Evolutionary conservation across 2,329 filamentous ascomycete species (phyloP).

Genomic region (Ceratocystiopsis sp.): DNA sequence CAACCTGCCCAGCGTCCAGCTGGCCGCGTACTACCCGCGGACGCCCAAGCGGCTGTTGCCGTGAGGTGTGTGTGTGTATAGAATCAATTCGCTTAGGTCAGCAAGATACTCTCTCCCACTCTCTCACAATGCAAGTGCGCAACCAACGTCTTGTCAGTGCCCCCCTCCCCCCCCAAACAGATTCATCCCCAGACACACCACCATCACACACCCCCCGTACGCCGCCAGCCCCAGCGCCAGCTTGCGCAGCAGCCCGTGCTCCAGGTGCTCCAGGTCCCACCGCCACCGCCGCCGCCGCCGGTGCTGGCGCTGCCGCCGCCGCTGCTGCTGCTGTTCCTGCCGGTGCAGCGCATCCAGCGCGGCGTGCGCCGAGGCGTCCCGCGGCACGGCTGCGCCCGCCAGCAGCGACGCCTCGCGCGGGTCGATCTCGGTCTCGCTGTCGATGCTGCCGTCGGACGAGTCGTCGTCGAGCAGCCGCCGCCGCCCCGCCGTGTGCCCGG

Average conservation of each 20-base stretch:
- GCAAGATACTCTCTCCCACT: no score
- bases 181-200: conserved; percentile 73
- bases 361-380: conserved; percentile 8
- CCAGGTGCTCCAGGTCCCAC: conserved; percentile 46
- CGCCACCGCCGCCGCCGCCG: conserved; percentile 40
- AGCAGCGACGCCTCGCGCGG: conserved; percentile 18
- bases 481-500: no score
- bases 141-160: no score
- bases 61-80: conserved; percentile 13
- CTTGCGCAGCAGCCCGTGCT: conserved; percentile 48
- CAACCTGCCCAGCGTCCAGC: conserved; percentile 39
- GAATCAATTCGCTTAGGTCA: no score
- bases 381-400: conserved; percentile 26
- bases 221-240: conserved; percentile 58
- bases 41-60: conserved; percentile 42
- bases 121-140: no score
- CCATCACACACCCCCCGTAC: conserved; percentile 80
- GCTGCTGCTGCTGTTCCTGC: conserved; percentile 12
- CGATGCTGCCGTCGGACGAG: background rate
- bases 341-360: conserved; percentile 13
- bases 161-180: conserved; percentile 31
- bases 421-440: conserved; percentile 27
- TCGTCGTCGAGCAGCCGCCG: conserved; percentile 12
- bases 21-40: conserved; percentile 39
- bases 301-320: conserved; percentile 22